phyloP scores from a whole-genome alignment of 2,329 filamentous ascomycete species.

The Trichoderma citrinoviride region DNA sequence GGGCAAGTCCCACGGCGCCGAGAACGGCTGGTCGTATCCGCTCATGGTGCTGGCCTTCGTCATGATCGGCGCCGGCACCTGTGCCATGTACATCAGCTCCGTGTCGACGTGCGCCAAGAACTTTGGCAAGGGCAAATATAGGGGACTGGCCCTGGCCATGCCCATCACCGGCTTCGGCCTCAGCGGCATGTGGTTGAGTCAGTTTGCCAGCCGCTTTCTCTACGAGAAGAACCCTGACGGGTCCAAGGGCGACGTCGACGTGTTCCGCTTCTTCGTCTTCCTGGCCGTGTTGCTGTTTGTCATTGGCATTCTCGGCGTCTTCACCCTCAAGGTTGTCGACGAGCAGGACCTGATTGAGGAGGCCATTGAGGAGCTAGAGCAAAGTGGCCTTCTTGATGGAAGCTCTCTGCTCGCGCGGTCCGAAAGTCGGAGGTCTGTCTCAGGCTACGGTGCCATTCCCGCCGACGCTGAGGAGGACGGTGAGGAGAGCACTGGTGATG shows the following conservation, averaged over 20 bases:
- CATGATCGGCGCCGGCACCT: constrained; percentile 77
- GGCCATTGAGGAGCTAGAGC: constrained; percentile 85
- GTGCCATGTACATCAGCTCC: constrained; percentile 82
- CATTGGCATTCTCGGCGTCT: constrained; percentile 70
- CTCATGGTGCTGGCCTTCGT: constrained; percentile 86
- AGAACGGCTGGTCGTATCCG: constrained; percentile 64
- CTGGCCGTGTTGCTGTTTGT: constrained; percentile 67
- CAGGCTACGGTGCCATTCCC: constrained; percentile 64
- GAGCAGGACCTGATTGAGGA: constrained; percentile 87
- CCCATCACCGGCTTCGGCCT: constrained; percentile 92
- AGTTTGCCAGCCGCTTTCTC: constrained; percentile 76
- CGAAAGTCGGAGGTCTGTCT: constrained; percentile 58
- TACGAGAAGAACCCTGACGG: constrained; percentile 67
- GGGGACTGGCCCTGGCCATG: constrained; percentile 82
- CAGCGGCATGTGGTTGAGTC: constrained; percentile 94
- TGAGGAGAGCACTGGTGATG: constrained; percentile 43
- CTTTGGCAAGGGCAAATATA: constrained; percentile 83
- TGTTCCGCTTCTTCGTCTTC: constrained; percentile 87
- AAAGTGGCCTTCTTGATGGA: constrained; percentile 76
- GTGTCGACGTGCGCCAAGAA: constrained; percentile 99
- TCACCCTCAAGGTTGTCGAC: constrained; percentile 74
- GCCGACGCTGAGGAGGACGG: constrained; percentile 46
- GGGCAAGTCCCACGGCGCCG: constrained; percentile 39
- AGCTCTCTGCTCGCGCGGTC: constrained; percentile 66
- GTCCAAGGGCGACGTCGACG: constrained; percentile 61